Conservation (phyloP, 1,139 yeast species). For the Pichia kudriavzevii region DNA sequence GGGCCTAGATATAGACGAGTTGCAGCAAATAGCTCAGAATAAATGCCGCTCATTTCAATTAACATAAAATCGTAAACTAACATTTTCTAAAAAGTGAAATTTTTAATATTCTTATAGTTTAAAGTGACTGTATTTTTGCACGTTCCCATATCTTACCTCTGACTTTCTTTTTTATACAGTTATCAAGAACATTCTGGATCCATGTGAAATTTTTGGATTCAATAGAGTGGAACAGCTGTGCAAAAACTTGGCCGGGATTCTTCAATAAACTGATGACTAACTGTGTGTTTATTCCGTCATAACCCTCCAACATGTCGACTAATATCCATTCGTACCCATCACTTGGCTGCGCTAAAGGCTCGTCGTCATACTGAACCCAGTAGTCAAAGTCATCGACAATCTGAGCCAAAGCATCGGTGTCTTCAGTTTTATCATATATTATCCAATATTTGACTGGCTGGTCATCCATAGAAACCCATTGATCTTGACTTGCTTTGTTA, state of each 20-base stretch:
- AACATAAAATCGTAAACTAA: conserved; percentile 2
- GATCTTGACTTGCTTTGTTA: conserved; percentile 4
- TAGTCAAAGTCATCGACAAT: conserved; percentile 38
- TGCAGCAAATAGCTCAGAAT: neutral
- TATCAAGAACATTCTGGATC: conserved; percentile 6
- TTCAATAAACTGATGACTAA: neutral
- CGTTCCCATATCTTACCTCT: conserved; percentile 9
- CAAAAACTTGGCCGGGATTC: conserved; percentile 1
- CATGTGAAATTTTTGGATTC: conserved; percentile 3
- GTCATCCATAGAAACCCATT: conserved; percentile 28
- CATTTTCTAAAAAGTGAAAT: neutral
- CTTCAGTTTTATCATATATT: conserved; percentile 74
- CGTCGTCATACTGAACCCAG: conserved; percentile 44
- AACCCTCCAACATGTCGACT: conserved; percentile 30
- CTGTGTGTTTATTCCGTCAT: conserved; percentile 5
- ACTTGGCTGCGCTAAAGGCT: conserved; percentile 16
- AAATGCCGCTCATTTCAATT: no score
- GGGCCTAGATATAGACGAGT: conserved; percentile 27
- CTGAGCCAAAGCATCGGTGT: conserved; percentile 26
- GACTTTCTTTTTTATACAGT: conserved; percentile 2
- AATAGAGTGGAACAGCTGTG: neutral
- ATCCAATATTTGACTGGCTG: conserved; percentile 29
- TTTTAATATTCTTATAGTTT: neutral
- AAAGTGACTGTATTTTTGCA: neutral
- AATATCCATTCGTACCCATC: conserved; percentile 33